phyloP scores from a whole-genome alignment of 2,329 filamentous ascomycete species.

The Pezicula carpinea region DNA sequence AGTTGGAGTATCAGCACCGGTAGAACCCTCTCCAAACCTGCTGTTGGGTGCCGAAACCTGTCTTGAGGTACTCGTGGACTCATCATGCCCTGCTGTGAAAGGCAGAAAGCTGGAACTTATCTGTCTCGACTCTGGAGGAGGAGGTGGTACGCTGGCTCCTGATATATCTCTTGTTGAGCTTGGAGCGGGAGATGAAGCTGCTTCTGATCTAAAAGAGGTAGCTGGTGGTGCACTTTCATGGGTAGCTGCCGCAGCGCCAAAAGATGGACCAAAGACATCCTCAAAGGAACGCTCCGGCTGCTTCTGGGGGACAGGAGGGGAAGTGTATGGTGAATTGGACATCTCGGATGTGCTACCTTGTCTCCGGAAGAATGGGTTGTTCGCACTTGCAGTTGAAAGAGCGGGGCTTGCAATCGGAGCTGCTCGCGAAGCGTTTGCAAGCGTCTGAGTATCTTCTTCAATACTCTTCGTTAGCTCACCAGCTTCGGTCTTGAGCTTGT shows the following conservation, averaged over 20 bases:
- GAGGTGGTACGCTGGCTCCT: conserved; percentile 51
- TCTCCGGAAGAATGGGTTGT: conserved; percentile 91
- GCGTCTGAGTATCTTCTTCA: conserved; percentile 52
- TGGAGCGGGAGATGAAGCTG: conserved; percentile 52
- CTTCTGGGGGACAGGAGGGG: conserved; percentile 29
- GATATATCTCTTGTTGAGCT: conserved; percentile 58
- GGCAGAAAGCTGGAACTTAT: conserved; percentile 74
- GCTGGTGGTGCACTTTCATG: conserved; percentile 37
- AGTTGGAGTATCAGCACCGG: conserved; percentile 33
- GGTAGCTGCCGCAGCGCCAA: conserved; percentile 39
- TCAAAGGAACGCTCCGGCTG: conserved; percentile 70
- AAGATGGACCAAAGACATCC: conserved; percentile 76
- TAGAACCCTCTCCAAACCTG: conserved; percentile 49
- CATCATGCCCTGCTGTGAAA: conserved; percentile 56
- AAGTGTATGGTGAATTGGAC: conserved; percentile 42
- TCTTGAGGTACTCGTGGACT: conserved; percentile 72
- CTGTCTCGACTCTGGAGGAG: conserved; percentile 70
- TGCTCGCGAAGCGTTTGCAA: conserved; percentile 45
- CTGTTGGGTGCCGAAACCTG: conserved; percentile 71
- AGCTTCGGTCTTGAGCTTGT: conserved; percentile 79
- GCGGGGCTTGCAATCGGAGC: conserved; percentile 64
- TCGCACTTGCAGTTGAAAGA: conserved; percentile 65
- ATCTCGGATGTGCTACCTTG: conserved; percentile 51
- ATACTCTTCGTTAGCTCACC: conserved; percentile 61
- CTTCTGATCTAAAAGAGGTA: conserved; percentile 55